Percentiles rank a stretch among this genome's conserved stretches.
These are phyloP conservation scores for Dimargaris xerosporica DNA, from an alignment of 192 early-diverging fungal genomes.

Conservation along the genomic window DNA sequence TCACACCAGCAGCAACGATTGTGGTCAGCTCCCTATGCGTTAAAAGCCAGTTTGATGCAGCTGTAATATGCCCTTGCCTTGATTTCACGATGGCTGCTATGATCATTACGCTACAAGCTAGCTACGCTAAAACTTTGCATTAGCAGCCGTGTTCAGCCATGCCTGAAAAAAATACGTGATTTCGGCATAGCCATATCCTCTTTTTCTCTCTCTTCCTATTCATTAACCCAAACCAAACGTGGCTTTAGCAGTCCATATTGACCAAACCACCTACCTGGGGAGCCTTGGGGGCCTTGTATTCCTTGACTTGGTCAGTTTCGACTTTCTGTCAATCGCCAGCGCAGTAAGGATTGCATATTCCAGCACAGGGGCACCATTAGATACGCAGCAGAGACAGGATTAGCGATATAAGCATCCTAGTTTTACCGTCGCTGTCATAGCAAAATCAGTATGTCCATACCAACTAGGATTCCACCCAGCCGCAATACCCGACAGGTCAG, in stretches of 20 bases:
- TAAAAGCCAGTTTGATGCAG: not conserved
- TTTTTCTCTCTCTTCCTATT: no score
- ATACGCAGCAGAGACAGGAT: not conserved
- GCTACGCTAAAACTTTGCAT: not conserved
- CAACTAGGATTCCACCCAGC: not conserved
- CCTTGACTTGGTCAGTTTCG: conserved; percentile 9
- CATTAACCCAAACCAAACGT: not conserved
- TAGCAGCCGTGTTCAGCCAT: no score
- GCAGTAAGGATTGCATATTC: not conserved
- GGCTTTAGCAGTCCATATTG: not conserved
- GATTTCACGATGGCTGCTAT: not conserved
- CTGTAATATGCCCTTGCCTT: not conserved
- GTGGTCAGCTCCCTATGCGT: not conserved
- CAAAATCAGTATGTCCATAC: not conserved
- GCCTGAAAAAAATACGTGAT: no score
- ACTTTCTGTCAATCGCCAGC: conserved; percentile 3
- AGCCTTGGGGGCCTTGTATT: conserved; percentile 5
- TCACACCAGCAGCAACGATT: not conserved
- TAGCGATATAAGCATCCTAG: not conserved
- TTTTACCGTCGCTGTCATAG: not conserved
- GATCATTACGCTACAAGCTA: not conserved
- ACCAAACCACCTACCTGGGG: conserved; percentile 2
- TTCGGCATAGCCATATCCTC: no score
- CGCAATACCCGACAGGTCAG: not conserved
- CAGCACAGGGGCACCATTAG: not conserved